Base-by-base conservation (phyloP, 192 early-diverging fungal species). In the Backusella circina region DNA sequence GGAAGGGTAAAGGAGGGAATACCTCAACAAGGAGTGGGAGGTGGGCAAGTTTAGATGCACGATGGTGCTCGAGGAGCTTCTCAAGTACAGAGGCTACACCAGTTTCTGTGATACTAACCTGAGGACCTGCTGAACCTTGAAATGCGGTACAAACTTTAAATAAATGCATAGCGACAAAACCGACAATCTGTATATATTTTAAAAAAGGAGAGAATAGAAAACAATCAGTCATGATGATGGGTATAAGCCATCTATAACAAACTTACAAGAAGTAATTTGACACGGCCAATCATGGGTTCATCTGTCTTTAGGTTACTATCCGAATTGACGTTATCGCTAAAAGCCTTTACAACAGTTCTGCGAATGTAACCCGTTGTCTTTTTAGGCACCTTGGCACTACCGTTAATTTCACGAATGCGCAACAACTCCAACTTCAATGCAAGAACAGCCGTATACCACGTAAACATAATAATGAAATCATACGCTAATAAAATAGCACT, bases 401-500 rank as follows among this genome's bases (percentile, higher is more conserved):
- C 54, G 12, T 79, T 76, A 23, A 79, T 78, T 66, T 86, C 82
- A 47, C 86, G 74, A 23, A 89, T 84, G 5, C 86, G 81, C 70
- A 82, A 83, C 37, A 90, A 66, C 15, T 98, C 96, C 21, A 97
- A 85, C 82, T 97, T 97, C 15, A 97, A 85, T 54, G 95, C 91
- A 76, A 98, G 82, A 38, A 96, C 88, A 16, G 95, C 91, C 47
- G 92, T 85, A 74, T 94, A 98, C 79, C 96, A 89, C 12, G 94
- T 94, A 47, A 96, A 95, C 81, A 98, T 81, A 44, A 94, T 87
- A 51, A 91, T 68, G 71, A 90, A 88, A 80, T 98, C 96, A 73
- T 95, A 95, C 71, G 91, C 82, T 28, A 95, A 82, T 67, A 96
- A 88, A 65, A 97, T 89, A 16, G 89, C 90, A 32, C 92, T 93